Evolutionary conservation across 2,329 filamentous ascomycete species (phyloP).

Genomic region (Pezicula carpinea): DNA sequence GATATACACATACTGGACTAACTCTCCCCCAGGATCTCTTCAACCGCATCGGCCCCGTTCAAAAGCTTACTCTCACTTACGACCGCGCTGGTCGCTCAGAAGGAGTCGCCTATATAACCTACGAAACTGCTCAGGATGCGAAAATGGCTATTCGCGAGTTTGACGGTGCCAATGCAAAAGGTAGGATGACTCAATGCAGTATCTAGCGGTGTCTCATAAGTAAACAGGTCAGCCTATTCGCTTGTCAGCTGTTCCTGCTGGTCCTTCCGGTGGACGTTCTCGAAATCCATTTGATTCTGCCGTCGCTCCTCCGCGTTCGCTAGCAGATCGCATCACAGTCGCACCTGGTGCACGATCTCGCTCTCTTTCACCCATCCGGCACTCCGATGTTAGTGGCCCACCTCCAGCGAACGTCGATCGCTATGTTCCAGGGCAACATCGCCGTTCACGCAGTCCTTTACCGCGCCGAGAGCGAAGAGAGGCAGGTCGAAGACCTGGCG

Average conservation of each 20-base stretch:
- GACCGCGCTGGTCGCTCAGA: slow-evolving; percentile 86
- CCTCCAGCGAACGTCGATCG: slow-evolving; percentile 29
- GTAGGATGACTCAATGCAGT: slow-evolving; percentile 33
- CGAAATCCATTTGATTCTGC: slow-evolving; percentile 55
- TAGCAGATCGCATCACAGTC: slow-evolving; percentile 57
- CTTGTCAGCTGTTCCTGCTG: slow-evolving; percentile 58
- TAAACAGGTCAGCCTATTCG: slow-evolving; percentile 70
- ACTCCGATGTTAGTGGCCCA: slow-evolving; percentile 28
- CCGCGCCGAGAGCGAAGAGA: slow-evolving; percentile 46
- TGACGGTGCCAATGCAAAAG: slow-evolving; percentile 86
- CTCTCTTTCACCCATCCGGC: slow-evolving; percentile 48
- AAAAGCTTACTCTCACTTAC: slow-evolving; percentile 68
- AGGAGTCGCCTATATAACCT: slow-evolving; percentile 80
- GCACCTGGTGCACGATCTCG: slow-evolving; percentile 50
- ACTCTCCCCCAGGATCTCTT: slow-evolving; percentile 64
- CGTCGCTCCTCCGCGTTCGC: slow-evolving; percentile 49
- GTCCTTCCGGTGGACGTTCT: slow-evolving; percentile 33
- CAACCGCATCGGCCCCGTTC: slow-evolving; percentile 67
- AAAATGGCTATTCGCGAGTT: slow-evolving; percentile 72
- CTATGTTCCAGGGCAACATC: slow-evolving; percentile 31
- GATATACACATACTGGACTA: not conserved
- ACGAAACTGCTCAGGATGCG: slow-evolving; percentile 67
- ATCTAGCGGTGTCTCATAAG: slow-evolving; percentile 8
- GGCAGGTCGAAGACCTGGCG: slow-evolving; percentile 46
- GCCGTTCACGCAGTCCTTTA: slow-evolving; percentile 56